Conservation (phyloP, 73 alveolate species). For the Tetrahymena thermophila region DNA sequence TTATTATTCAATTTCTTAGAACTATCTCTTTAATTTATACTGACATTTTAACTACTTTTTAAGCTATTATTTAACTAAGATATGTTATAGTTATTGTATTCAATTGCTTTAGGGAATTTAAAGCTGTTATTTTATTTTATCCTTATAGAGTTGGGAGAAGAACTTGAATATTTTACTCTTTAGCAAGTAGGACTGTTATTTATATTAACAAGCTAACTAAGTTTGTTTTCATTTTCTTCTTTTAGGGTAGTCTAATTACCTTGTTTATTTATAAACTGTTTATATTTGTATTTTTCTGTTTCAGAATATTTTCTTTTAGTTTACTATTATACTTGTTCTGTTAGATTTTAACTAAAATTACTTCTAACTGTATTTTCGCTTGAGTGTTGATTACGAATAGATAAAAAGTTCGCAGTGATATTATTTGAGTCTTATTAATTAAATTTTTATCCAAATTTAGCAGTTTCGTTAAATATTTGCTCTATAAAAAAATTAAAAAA, state of each 20-base stretch:
- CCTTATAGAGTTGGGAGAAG: neutral
- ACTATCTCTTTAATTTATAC: neutral
- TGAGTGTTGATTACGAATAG: neutral
- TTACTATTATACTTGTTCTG: neutral
- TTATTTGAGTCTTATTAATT: neutral
- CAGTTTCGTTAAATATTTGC: neutral
- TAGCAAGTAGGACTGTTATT: neutral
- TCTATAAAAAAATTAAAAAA: neutral
- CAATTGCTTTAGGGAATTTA: neutral
- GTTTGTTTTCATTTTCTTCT: neutral
- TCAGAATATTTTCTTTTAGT: neutral
- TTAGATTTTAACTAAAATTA: neutral
- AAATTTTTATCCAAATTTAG: neutral
- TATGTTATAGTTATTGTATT: neutral
- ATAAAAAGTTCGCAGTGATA: neutral
- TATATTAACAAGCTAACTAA: neutral
- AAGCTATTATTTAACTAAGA: neutral
- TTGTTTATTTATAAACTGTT: no score
- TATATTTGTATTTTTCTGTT: neutral
- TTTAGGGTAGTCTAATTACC: neutral
- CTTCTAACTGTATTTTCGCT: neutral
- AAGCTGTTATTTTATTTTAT: neutral
- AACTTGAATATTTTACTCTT: neutral
- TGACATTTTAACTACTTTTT: no score
- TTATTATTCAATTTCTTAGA: neutral